A percentile compares a stretch with the other conserved stretches of the same genome.
phyloP scores from a whole-genome alignment of 768 basidiomycete species.

The Lactarius sanguifluus region DNA sequence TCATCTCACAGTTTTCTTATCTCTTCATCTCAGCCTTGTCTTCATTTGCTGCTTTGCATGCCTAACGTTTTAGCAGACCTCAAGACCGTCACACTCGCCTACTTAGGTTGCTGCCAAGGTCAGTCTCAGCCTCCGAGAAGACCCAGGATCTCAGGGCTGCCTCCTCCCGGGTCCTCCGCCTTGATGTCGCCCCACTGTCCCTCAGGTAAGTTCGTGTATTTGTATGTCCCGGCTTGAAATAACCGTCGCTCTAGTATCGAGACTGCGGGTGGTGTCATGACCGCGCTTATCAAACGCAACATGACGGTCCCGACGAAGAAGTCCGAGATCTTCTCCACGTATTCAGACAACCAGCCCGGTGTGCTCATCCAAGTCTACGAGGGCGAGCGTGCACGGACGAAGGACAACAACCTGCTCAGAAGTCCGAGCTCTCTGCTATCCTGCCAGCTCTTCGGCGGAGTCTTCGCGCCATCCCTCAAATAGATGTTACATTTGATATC shows the following conservation, averaged over 20 bases:
- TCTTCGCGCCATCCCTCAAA: no score
- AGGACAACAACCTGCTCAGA: conserved; percentile 99
- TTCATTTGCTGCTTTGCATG: no score
- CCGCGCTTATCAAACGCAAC: conserved; percentile 96
- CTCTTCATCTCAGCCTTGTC: no score
- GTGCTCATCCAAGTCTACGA: conserved; percentile 98
- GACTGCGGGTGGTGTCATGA: conserved; percentile 99
- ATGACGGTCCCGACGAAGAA: conserved; percentile 98
- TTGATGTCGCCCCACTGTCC: conserved; percentile 89
- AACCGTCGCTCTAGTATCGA: conserved; percentile 64
- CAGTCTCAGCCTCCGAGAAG: conserved; percentile 98
- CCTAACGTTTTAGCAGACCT: no score
- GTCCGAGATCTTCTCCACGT: conserved; percentile 97
- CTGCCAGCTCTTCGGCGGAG: conserved; percentile 97
- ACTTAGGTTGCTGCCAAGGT: no score
- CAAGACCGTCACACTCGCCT: no score
- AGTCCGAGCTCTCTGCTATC: conserved; percentile 96
- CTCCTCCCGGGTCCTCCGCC: no score
- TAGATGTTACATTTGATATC: conserved; percentile 98
- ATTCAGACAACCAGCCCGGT: conserved; percentile 98
- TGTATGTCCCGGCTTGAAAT: conserved; percentile 34
- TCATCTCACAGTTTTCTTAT: no score
- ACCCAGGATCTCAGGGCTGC: conserved; percentile 96
- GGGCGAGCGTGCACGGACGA: conserved; percentile 97
- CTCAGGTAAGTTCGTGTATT: conserved; percentile 41